Base-by-base conservation (phyloP, 805 yeast genomes). In the Candida koratica region DNA sequence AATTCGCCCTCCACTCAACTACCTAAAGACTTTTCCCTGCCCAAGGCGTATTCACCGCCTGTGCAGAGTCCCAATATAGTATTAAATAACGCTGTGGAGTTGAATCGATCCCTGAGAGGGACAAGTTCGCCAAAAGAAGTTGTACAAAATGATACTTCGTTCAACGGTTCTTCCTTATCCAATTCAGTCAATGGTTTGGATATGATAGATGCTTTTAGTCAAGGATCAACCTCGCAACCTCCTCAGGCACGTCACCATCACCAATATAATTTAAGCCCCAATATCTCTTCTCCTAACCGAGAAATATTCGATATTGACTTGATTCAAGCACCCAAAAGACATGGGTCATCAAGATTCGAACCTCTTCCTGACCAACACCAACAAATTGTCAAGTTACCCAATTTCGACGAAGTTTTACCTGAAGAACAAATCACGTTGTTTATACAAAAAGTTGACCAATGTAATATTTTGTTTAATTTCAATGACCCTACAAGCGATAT, bases 401-500 rank as follows among this genome's bases (percentile, higher is more conserved):
- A 75, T 37, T 88, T 90, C 55, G 89, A 86, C 46, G 96, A 89
- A 50, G 95, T 89, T 14, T 66, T 67, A 17, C 83, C 87, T 14
- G 86, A 79, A 44, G 90, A 86, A 53, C 81, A 83, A 44, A 76
- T 81, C 34, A 82, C 79, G 17, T 71, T 93, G 43, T 93, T 93
- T 52, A 64, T 88, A 36, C 83, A 83, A 49, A 93, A 93, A 55
- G 80, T 90, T 34, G 95, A 88, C 52, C 98, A 93, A 62, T 90
- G 97, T 68, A 87, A 86, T 57, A 81, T 88, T 17, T 78, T 93
- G 67, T 93, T 90, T 67, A 96, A 93, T 65, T 93, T 93, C 56
- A 77, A 77, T 51, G 97, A 93, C 60, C 95, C 97, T 5, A 82
- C 95, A 10, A 80, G 81, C 39, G 97, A 93, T 60, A 77, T 88